These are phyloP conservation scores for Ramaria rubella DNA, from an alignment of 768 basidiomycete genomes.

Conservation along the genomic window DNA sequence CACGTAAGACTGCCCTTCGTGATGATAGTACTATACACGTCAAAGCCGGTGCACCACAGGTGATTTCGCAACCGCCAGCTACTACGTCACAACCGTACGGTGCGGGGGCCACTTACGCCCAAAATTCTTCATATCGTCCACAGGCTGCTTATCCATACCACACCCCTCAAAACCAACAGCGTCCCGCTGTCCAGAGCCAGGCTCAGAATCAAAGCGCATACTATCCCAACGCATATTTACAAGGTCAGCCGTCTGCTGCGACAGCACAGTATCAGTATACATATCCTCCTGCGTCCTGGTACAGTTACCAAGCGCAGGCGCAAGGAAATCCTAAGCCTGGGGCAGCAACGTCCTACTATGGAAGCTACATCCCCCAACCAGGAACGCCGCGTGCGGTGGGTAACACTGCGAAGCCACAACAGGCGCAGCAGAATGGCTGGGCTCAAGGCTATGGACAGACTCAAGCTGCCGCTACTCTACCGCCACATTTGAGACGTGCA, in stretches of 20 bases:
- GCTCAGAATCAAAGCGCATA: constrained; percentile 13
- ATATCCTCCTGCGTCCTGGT: constrained; percentile 8
- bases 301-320: constrained; percentile 5
- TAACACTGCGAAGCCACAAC: constrained; percentile 12
- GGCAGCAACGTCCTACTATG: not conserved
- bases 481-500: constrained; percentile 9
- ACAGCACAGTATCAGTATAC: constrained; percentile 13
- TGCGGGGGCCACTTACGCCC: constrained; percentile 12
- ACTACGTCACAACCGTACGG: constrained; percentile 8
- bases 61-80: constrained; percentile 1
- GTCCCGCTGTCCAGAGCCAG: constrained; percentile 29
- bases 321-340: not conserved
- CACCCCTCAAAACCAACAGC: constrained; percentile 28
- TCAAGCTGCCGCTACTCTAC: constrained; percentile 5
- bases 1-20: constrained; percentile 52
- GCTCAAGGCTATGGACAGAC: constrained; percentile 5
- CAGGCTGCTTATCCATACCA: constrained; percentile 9
- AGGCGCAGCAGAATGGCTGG: constrained; percentile 9
- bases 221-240: constrained; percentile 9
- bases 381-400: constrained; percentile 4
- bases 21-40: constrained; percentile 73
- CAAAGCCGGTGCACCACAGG: constrained; percentile 27
- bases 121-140: not conserved
- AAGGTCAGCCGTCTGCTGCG: constrained; percentile 12
- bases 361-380: not conserved